phyloP scores from a whole-genome alignment of 2,329 filamentous ascomycete genomes.

The Phaeosphaeria sp. region DNA sequence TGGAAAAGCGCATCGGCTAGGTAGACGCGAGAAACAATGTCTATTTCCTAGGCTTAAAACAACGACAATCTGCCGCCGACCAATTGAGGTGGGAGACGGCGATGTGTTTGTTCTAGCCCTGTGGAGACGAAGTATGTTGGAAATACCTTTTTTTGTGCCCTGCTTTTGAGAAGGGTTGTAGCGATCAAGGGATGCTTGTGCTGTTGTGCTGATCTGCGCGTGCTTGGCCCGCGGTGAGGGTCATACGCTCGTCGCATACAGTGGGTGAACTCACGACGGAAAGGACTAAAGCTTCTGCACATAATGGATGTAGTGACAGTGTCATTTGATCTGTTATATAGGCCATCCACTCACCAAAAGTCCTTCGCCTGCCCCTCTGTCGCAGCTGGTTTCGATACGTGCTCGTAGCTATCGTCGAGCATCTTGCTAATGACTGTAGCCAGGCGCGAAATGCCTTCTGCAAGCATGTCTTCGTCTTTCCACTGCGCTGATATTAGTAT shows the following conservation, averaged over 20 bases:
- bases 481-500: slow-evolving; percentile 41
- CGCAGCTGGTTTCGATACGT: slow-evolving; percentile 16
- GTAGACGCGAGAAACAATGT: slow-evolving; percentile 7
- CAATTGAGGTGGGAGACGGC: slow-evolving; percentile 12
- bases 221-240: background rate
- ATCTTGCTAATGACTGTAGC: slow-evolving; percentile 56
- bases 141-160: background rate
- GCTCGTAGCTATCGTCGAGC: slow-evolving; percentile 34
- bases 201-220: background rate
- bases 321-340: background rate
- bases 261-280: too few species aligned
- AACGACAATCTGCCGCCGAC: slow-evolving; percentile 14
- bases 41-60: slow-evolving; percentile 30
- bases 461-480: slow-evolving; percentile 70
- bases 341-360: slow-evolving; percentile 37
- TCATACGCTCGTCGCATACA: too few species aligned
- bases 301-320: background rate
- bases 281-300: too few species aligned
- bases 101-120: slow-evolving; percentile 3
- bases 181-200: background rate
- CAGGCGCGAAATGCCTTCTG: slow-evolving; percentile 71
- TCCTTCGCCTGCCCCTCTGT: slow-evolving; percentile 30
- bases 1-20: slow-evolving; percentile 2
- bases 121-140: background rate
- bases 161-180: background rate